Base-by-base conservation (phyloP, 2,329 filamentous ascomycete genomes). In the Pseudogymnoascus sp. region DNA sequence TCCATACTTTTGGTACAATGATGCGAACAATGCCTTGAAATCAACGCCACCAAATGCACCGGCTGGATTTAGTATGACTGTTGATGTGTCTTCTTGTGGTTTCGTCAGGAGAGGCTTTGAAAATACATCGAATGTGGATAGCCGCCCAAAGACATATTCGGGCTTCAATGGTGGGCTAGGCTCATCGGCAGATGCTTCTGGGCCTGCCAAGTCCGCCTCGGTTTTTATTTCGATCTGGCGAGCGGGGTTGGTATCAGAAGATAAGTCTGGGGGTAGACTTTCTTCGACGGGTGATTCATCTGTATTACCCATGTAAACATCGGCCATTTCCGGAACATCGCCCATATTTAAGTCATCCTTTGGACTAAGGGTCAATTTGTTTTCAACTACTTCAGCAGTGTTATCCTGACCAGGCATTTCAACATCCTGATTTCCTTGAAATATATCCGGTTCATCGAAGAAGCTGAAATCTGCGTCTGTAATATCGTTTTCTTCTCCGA, bases 381-480 rank as follows among this genome's bases (percentile, higher is more conserved):
- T 50, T 21, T 62, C 16, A 11, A 35, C 56, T 23, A 21, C 37
- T 53, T 40, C 63, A 59, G 21, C 16, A 23, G 25, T 21, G 40
- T 37, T 61, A 16, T 23, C 40, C 59, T 60, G 37, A 47, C 53
- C 44, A 21, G 66, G 63, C 14, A 65, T 65, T 4, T 44, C 63
- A 44, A 61, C n/a, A 23, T 69, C 67, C 28, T 66, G 61, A 42
- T 69, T 67, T 59, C 68, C 62, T n/a, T 68, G 63, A 31, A 70
- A 50, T 53, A 60, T 71, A 64, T 74, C 77, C 64, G 79, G 78
- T 65, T 88, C 86, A 69, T 93, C 89, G 68, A 93, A 93, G 73
- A 92, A 93, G 71, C 84, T 90, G 72, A 93, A 93, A 70, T 94
- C 90, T 5, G 85, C 89, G 68, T 94, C 90, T 1, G 88, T 92